phyloP scores from a whole-genome alignment of 1,284 basidiomycete species.

The Ceratobasidium sp. region DNA sequence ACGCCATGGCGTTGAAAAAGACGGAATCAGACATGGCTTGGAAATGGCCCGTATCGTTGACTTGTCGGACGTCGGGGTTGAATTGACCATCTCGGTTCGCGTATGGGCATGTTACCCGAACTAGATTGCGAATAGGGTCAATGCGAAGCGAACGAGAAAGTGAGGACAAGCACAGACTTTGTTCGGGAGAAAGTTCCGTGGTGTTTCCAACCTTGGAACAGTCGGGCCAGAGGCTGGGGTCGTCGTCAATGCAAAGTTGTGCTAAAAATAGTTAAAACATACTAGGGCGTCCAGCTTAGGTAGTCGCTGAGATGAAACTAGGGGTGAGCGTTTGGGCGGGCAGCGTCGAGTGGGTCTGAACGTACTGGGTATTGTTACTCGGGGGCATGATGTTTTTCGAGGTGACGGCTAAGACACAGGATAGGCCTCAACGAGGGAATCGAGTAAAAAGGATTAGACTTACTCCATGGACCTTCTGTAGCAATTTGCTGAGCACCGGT shows the following conservation, averaged over 20 bases:
- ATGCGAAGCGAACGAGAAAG: background rate
- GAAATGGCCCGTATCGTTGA: slow-evolving; percentile 48
- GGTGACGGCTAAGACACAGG: slow-evolving; percentile 35
- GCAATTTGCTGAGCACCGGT: slow-evolving; percentile 57
- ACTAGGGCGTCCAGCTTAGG: slow-evolving; percentile 43
- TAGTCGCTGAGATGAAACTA: slow-evolving; percentile 39
- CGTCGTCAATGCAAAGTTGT: background rate
- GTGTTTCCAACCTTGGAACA: slow-evolving; percentile 43
- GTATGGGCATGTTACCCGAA: slow-evolving; percentile 45
- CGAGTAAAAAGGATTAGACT: slow-evolving; percentile 43
- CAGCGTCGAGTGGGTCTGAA: background rate
- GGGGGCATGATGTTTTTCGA: slow-evolving; percentile 47
- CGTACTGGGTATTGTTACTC: slow-evolving; percentile 43
- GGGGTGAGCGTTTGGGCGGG: slow-evolving; percentile 36
- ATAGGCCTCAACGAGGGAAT: background rate
- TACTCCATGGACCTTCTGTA: slow-evolving; percentile 63
- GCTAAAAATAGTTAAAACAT: background rate
- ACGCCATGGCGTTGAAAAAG: slow-evolving; percentile 49
- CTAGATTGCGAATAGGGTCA: slow-evolving; percentile 18
- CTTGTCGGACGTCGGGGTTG: slow-evolving; percentile 49
- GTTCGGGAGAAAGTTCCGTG: slow-evolving; percentile 42
- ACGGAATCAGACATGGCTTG: slow-evolving; percentile 48
- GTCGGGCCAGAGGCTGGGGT: slow-evolving; percentile 41
- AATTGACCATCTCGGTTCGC: slow-evolving; percentile 48
- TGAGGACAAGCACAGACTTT: slow-evolving; percentile 37